These are phyloP conservation scores for Oryza coarctata DNA, from an alignment of 176 grass and related monocot genomes.

Conservation along the genomic window DNA sequence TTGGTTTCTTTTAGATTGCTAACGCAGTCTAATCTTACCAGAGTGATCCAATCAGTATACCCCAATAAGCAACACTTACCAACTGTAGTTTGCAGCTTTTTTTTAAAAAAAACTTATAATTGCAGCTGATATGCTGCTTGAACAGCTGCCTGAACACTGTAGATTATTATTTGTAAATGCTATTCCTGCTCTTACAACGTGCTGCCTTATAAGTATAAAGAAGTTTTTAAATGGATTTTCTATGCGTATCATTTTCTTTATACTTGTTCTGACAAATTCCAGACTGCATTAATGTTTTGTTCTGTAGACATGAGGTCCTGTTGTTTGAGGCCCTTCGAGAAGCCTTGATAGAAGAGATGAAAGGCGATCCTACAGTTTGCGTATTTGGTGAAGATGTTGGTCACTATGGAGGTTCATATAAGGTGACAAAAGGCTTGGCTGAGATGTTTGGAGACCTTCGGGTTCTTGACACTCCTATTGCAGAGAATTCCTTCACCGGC, in stretches of 20 bases:
- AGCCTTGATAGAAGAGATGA: slow-evolving; percentile 94
- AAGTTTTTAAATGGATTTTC: background rate
- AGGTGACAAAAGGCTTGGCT: slow-evolving; percentile 78
- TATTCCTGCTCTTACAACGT: background rate
- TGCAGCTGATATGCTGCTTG: background rate
- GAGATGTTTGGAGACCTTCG: slow-evolving; percentile 79
- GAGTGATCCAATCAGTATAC: background rate
- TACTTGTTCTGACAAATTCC: background rate
- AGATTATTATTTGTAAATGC: background rate
- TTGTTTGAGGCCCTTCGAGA: slow-evolving; percentile 87
- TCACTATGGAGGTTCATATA: slow-evolving; percentile 91
- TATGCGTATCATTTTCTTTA: background rate
- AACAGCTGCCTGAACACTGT: background rate
- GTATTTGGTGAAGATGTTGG: slow-evolving; percentile 86
- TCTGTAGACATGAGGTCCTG: slow-evolving; percentile 65
- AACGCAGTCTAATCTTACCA: background rate
- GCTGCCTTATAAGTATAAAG: background rate
- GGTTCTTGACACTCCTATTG: slow-evolving; percentile 87
- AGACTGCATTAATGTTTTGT: slow-evolving; percentile 3
- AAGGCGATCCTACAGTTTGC: slow-evolving; percentile 72
- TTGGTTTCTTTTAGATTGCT: background rate
- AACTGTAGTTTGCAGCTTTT: background rate
- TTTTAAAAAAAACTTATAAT: too few relatives aligned
- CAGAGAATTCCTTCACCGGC: slow-evolving; percentile 83
- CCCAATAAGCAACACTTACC: background rate